Conservation (phyloP, 108 stramenopile species). For the Cyclotella baltica region DNA sequence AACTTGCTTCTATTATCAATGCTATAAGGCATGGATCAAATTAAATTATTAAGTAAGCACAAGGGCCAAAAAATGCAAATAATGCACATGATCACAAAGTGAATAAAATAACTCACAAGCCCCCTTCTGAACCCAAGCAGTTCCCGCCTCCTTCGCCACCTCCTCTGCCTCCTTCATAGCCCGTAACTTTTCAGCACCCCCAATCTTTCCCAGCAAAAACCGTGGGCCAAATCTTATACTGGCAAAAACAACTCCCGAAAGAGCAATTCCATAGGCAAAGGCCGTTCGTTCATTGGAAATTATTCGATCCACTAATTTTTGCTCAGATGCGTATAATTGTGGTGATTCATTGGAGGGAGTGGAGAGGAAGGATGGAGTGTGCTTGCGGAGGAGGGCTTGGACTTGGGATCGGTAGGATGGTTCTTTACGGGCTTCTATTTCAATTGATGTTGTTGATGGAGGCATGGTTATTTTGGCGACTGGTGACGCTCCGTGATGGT, state of each 20-base stretch:
- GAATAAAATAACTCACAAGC: slow-evolving; percentile 1
- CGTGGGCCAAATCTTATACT: slow-evolving; percentile 46
- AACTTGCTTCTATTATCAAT: slow-evolving; percentile 43
- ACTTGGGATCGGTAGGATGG: not conserved
- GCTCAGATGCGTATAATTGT: slow-evolving; percentile 39
- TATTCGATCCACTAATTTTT: slow-evolving; percentile 29
- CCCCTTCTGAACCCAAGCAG: slow-evolving; percentile 42
- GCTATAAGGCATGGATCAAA: not conserved
- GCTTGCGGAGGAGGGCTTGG: not conserved
- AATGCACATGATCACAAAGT: not conserved
- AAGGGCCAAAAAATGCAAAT: not conserved
- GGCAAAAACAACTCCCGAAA: slow-evolving; percentile 44
- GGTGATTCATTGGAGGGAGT: not conserved
- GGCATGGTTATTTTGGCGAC: too few species aligned
- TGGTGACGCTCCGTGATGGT: too few species aligned
- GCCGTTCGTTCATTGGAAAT: slow-evolving; percentile 44
- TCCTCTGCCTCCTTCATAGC: slow-evolving; percentile 50
- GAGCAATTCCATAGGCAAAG: slow-evolving; percentile 42
- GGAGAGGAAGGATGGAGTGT: not conserved
- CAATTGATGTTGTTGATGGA: not conserved
- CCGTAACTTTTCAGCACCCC: slow-evolving; percentile 41
- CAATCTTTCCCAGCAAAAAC: slow-evolving; percentile 38
- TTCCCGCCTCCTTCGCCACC: slow-evolving; percentile 31
- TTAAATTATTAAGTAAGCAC: not conserved
- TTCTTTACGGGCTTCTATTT: slow-evolving; percentile 8